Evolutionary conservation across 2,329 filamentous ascomycete species (phyloP), one percentile per base, ranked within the genome.

Genomic region (Fusarium newnesense): DNA sequence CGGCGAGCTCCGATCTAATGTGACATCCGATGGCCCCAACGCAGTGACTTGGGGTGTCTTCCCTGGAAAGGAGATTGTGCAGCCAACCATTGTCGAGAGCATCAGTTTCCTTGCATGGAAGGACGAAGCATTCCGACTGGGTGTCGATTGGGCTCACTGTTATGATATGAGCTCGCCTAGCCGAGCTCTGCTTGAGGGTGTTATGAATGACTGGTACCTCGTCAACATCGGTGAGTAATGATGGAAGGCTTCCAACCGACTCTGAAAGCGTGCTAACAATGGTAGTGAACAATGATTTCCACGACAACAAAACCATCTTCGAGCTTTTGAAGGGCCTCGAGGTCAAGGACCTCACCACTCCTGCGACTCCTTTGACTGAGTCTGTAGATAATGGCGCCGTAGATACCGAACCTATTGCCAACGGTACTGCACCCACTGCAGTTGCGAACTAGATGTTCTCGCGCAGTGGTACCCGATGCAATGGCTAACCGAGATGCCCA

Each of bases 1-100:
- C 26, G 95, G 96, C 34, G 90, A 92, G 64, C 87, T 98, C 63
- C 91, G 91, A 81, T 96, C 94, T 34, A 98, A 99, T 79, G 91
- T 94, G 4, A 91, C 92, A 13, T 90, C 91, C 28, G 94, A 97
- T 76, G 94, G 94, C 10, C 96, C 96, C 42, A 99, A 99, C 78
- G 96, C 96, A n/a, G 94, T 99, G 56, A 99, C 96, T 4, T 99
- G 96, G 96, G 96, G 96, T 83, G 97, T 99, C 39, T 99, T 98
- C 85, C 96, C 96, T 1, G 96, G 96, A 66, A 97, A 98, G 82
- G 96, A 99, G 83, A 98, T 99, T 80, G 95, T 99, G n/a, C 96
- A 99, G 83, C 96, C 96, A 19, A 99, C 96, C n/a, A 98, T 99
- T 78, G 96, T 99, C 59, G 96, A 99, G 85, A 97, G 94, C 24